Evolutionary conservation across 2,329 filamentous ascomycete genomes (phyloP).

Genomic region (Paradendryphiella salina): DNA sequence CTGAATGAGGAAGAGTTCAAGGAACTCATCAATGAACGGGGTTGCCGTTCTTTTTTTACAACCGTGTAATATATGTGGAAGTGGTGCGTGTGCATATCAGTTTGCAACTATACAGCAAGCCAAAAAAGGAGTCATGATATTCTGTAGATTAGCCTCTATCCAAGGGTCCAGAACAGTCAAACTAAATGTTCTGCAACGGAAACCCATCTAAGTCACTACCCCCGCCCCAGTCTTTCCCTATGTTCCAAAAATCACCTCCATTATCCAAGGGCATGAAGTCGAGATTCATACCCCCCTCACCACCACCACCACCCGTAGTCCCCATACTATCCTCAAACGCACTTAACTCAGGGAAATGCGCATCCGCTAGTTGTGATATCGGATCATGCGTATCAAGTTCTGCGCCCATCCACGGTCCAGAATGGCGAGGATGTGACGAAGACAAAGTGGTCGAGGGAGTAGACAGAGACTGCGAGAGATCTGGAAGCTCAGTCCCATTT

Average conservation of each 20-base stretch:
- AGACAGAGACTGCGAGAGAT: constrained; percentile 17
- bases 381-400: constrained; percentile 30
- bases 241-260: constrained; percentile 21
- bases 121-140: too few species aligned
- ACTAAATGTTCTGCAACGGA: background rate
- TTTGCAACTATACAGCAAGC: too few species aligned
- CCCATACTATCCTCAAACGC: constrained; percentile 13
- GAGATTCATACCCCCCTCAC: constrained; percentile 25
- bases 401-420: constrained; percentile 35
- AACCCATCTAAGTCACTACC: constrained; percentile 40
- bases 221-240: constrained; percentile 24
- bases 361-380: constrained; percentile 33
- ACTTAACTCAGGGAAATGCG: constrained; percentile 41
- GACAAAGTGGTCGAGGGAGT: constrained; percentile 12
- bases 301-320: background rate
- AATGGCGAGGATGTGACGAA: constrained; percentile 1
- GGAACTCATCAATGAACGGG: too few species aligned
- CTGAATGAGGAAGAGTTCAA: too few species aligned
- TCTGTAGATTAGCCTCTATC: too few species aligned
- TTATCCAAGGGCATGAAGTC: constrained; percentile 39
- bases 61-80: too few species aligned
- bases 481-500: constrained; percentile 10
- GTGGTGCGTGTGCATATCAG: too few species aligned
- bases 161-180: too few species aligned
- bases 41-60: too few species aligned